Base-by-base conservation (phyloP, 1,139 yeast genomes). In the Blastobotrys illinoisensis region DNA sequence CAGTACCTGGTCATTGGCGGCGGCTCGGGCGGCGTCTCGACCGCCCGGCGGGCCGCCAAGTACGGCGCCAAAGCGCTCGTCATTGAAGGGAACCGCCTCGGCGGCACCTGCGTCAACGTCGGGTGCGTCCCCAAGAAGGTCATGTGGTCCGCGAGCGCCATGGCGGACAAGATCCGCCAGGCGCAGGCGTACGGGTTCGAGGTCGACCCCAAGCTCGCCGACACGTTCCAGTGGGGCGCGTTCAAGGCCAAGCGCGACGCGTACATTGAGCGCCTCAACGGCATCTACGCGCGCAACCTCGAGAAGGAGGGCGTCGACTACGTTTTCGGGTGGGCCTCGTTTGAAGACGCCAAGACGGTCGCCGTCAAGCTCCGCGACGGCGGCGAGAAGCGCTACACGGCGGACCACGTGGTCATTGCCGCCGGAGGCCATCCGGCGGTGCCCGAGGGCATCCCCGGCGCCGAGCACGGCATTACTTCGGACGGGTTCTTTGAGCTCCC, bases 121-220 rank as follows among this genome's bases (percentile, higher is more conserved):
- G 99, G 99, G 16, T 93, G 99, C 78, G 99, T 93, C 44, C 99
- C 99, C 49, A 93, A 93, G 78, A 93, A 93, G 71, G 90, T 95
- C 51, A 91, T 93, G 98, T 93, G 99, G 99, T 84, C 90, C 63
- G 97, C 97, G 19, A 85, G 93, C 36, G 97, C 90, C 64, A 74
- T 88, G 71, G 97, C 97, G 20, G 81, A 82, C 60, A 83, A 82
- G 66, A 76, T 86, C 61, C 75, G 77, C 53, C 86, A 88, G 54
- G 93, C 96, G 59, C 76, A 79, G 60, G 88, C 86, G 58, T 93
- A 93, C 68, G 96, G 97, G 0, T 85, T 93, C 62, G 82, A 81
- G 54, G 78, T 81, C 36, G 78, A 78, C 50, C 74, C 78, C 50
- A 55, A 58, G 32, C 57, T 60, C 47, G 79, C 80, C 14, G 77